These are phyloP conservation scores for Leccinum angustisporum DNA, from an alignment of 1,284 basidiomycete genomes.

Conservation along the genomic window DNA sequence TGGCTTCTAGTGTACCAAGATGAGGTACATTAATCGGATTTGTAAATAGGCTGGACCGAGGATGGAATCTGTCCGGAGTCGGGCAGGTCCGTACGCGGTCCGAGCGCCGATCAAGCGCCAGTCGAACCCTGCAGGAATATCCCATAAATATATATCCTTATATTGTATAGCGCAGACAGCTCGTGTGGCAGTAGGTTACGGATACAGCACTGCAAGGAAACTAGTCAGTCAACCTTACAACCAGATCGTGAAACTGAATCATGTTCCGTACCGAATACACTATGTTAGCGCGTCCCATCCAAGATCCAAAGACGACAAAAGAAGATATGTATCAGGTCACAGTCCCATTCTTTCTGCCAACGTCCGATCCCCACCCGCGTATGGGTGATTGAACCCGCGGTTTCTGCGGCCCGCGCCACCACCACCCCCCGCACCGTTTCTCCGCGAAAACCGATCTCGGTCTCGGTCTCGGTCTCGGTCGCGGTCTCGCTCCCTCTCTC, in stretches of 20 bases:
- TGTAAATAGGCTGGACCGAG: not conserved
- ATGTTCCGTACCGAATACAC: slow-evolving; percentile 47
- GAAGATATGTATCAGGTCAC: slow-evolving; percentile 32
- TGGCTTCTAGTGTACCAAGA: not conserved
- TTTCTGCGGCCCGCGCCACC: slow-evolving; percentile 58
- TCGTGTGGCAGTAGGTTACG: slow-evolving; percentile 23
- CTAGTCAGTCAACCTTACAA: slow-evolving; percentile 35
- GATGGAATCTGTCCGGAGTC: not conserved
- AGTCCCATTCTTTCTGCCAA: slow-evolving; percentile 78
- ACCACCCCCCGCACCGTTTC: slow-evolving; percentile 35
- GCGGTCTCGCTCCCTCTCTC: slow-evolving; percentile 37
- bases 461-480: slow-evolving; percentile 37
- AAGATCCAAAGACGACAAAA: slow-evolving; percentile 22
- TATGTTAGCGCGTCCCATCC: slow-evolving; percentile 26
- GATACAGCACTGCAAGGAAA: slow-evolving; percentile 31
- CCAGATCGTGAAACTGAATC: slow-evolving; percentile 8
- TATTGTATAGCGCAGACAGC: slow-evolving; percentile 19
- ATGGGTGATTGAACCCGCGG: slow-evolving; percentile 34
- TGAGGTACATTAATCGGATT: not conserved
- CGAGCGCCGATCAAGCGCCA: not conserved
- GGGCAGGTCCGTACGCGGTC: not conserved
- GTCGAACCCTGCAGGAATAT: not conserved
- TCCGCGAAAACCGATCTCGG: slow-evolving; percentile 36
- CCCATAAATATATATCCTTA: slow-evolving; percentile 30
- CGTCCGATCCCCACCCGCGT: slow-evolving; percentile 61